Evolutionary conservation across 164 flowering plant genomes (phyloP).

Genomic region (Chloranthus sessilifolius): DNA sequence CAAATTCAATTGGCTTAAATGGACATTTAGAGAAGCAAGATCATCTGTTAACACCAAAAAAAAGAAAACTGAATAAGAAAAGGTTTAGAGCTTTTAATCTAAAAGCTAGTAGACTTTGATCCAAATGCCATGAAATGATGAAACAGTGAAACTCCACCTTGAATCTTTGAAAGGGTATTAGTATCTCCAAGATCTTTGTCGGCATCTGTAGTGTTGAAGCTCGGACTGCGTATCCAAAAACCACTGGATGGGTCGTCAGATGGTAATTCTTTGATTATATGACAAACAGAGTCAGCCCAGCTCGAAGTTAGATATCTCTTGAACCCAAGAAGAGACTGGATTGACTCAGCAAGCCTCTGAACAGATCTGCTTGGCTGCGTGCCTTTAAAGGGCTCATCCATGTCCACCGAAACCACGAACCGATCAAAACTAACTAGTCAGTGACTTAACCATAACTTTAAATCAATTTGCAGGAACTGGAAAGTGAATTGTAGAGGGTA

Average conservation of each 20-base stretch:
- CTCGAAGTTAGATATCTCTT: conserved; percentile 34
- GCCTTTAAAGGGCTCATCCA: conserved; percentile 6
- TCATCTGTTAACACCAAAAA: conserved; percentile 29
- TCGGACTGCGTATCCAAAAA: not conserved
- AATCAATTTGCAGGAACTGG: too few species aligned
- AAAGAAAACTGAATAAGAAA: not conserved
- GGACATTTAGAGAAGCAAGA: conserved; percentile 20
- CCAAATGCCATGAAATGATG: too few species aligned
- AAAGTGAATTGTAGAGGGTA: too few species aligned
- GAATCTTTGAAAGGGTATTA: conserved; percentile 14
- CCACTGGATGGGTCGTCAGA: conserved; percentile 15
- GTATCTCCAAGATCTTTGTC: conserved; percentile 12
- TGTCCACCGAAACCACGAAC: not conserved
- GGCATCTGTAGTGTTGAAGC: conserved; percentile 7
- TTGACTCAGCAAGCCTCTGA: conserved; percentile 30
- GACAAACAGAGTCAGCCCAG: conserved; percentile 48
- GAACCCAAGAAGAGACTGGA: conserved; percentile 40
- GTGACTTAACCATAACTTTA: not conserved
- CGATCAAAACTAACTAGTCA: not conserved
- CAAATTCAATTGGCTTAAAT: conserved; percentile 27
- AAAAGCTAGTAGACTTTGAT: not conserved
- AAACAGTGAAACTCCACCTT: conserved; percentile 18
- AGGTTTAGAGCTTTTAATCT: not conserved
- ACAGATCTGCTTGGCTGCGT: conserved; percentile 26
- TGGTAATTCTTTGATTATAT: conserved; percentile 30